Conservation (phyloP, 331 rosid species). For the Arachis monticola region DNA sequence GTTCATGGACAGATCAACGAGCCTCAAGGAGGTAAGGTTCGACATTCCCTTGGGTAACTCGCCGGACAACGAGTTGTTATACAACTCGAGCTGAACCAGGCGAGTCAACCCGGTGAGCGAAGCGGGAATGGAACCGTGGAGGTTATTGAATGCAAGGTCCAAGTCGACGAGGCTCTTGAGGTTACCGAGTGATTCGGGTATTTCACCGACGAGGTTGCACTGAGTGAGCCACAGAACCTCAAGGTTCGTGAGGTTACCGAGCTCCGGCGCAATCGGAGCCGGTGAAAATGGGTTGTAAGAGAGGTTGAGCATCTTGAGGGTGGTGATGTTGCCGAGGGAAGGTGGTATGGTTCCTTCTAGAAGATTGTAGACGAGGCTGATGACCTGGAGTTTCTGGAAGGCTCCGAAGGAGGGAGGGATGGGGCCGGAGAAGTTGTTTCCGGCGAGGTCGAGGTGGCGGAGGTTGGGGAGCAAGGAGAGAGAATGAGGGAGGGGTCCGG, state of each 20-base stretch:
- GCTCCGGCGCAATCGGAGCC: constrained; percentile 61
- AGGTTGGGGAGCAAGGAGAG: constrained; percentile 58
- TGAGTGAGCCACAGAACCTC: constrained; percentile 67
- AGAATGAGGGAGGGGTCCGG: constrained; percentile 66
- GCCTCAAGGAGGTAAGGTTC: constrained; percentile 65
- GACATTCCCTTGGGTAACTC: constrained; percentile 66
- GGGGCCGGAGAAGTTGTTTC: constrained; percentile 76
- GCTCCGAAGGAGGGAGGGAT: constrained; percentile 56
- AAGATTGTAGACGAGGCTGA: constrained; percentile 71
- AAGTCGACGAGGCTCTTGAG: constrained; percentile 56
- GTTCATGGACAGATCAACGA: constrained; percentile 82
- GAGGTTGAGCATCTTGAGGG: constrained; percentile 73
- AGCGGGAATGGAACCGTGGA: constrained; percentile 64
- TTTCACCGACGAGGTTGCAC: constrained; percentile 66
- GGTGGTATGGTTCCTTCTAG: constrained; percentile 58
- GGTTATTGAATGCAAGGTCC: constrained; percentile 65
- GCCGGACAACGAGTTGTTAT: constrained; percentile 78
- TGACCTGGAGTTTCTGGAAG: constrained; percentile 64
- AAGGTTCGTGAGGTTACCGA: constrained; percentile 68
- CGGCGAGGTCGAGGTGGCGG: constrained; percentile 66
- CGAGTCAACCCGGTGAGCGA: constrained; percentile 53
- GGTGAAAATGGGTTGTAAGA: constrained; percentile 73
- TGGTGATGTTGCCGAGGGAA: constrained; percentile 59
- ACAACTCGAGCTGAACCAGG: constrained; percentile 75
- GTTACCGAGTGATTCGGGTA: constrained; percentile 67